These are phyloP conservation scores for Mollisiaceae sp. DNA, from an alignment of 2,329 filamentous ascomycete genomes.

Conservation along the genomic window DNA sequence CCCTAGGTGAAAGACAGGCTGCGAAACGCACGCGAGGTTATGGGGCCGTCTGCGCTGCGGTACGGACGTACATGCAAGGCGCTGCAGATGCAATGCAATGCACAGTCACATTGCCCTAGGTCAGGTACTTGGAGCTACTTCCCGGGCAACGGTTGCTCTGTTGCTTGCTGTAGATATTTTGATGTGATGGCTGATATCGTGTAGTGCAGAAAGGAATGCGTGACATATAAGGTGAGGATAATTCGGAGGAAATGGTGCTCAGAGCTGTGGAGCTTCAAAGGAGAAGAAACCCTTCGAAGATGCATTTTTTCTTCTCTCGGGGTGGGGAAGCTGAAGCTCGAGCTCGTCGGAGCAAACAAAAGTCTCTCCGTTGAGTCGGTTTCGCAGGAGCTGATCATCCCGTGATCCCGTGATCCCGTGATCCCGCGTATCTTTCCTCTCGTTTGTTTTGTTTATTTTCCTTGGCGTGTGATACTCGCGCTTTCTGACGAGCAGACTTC, in stretches of 20 bases:
- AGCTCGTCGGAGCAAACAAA: too few relatives aligned
- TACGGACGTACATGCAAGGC: background rate
- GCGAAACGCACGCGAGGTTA: background rate
- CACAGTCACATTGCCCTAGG: too few relatives aligned
- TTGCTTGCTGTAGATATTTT: too few relatives aligned
- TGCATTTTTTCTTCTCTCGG: too few relatives aligned
- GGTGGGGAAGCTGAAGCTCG: too few relatives aligned
- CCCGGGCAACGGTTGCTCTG: constrained; percentile 2
- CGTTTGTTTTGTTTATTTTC: background rate
- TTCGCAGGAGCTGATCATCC: too few relatives aligned
- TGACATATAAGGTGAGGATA: too few relatives aligned
- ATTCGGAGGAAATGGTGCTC: background rate
- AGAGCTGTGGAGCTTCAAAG: background rate
- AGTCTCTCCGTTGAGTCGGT: too few relatives aligned
- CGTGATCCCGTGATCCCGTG: too few relatives aligned
- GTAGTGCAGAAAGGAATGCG: background rate
- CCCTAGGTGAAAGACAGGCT: background rate
- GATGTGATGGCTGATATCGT: background rate
- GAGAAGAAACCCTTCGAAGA: too few relatives aligned
- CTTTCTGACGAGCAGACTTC: too few relatives aligned
- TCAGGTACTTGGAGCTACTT: background rate
- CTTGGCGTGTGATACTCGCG: background rate
- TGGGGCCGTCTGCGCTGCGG: background rate
- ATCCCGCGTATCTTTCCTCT: too few relatives aligned
- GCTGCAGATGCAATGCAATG: background rate